Evolutionary conservation across 2,329 filamentous ascomycete genomes (phyloP), one percentile per base, ranked within the genome.

Genomic region (Fusarium piperis): DNA sequence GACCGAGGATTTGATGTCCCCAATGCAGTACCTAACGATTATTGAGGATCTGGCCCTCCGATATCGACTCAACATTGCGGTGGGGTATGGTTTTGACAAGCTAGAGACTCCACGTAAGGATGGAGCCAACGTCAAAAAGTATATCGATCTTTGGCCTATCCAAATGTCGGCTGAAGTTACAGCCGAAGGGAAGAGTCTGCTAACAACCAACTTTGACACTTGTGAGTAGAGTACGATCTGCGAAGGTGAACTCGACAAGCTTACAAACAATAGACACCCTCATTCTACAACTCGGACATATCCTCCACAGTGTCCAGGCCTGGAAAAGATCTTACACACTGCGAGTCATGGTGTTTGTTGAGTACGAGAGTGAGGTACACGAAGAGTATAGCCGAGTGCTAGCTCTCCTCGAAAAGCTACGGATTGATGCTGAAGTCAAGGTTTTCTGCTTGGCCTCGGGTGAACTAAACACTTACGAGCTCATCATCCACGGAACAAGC

Each of bases 131-230:
- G 84, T 83, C 5, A 95, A 95, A 78, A 93, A 90, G 76, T 95
- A 92, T 76, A 93, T 97, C 68, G 94, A 97, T 76, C 83, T 97
- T 6, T 97, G 94, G 94, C 94, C 94, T 0, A 96, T 97, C 59
- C 94, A 97, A 73, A 97, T 97, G 93, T 95, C 94, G 7, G 94
- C 94, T 1, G 93, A 95, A 75, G 88, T 96, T 35, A 88, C 90
- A 1, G 85, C 91, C 1, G 90, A 92, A 70, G 87, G 86, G 1
- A 88, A 90, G 77, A 90, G 86, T 70, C 86, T 96, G 7, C 80
- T 95, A 61, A 97, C 94, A 0, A 96, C 93, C 0, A 97, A 97
- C 73, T 97, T 97, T 79, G 94, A 97, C 79, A 97, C 94, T 0
- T 97, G 94, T 87, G 89, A 81, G 88, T 80, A 13, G 4, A 10